Base-by-base conservation (phyloP, 2,329 filamentous ascomycete species). In the Cercospora janseana region DNA sequence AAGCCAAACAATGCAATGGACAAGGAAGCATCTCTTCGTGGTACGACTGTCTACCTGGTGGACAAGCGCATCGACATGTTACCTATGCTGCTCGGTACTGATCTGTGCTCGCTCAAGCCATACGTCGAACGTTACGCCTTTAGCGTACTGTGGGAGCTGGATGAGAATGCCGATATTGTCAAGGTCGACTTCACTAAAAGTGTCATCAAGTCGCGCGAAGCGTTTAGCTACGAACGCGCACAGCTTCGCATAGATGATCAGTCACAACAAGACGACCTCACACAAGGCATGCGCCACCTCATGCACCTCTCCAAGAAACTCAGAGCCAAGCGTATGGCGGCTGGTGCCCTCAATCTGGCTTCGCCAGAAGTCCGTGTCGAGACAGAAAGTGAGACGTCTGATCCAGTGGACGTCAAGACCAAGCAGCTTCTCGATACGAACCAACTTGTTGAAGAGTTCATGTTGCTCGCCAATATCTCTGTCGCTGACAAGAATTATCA, bases 51-150 rank as follows among this genome's bases (percentile, higher is more conserved):
- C 21, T 98, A 98, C 68, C 77, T 98, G 12, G 93, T 98, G 3
- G 93, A 98, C 71, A 98, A 98, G 77, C 90, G 93, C 63, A 98
- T 98, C 63, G 94, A 98, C 75, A 98, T 98, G 94, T 79, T 98
- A 69, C 94, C 94, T 1, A 91, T 90, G 79, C 83, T 98, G 24
- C 83, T 98, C 9, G 93, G 93, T 51, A 98, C 93, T 0, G 91
- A 98, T 64, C 77, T 98, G 1, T 98, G 93, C 73, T 98, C 93
- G 0, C 76, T 98, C 15, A 97, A 97, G 70, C 93, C 93, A 0
- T 93, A 96, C 63, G 90, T 98, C n/a, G 93, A 98, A 73, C 87
- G 75, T 12, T 78, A 73, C 49, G 74, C 75, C 4, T 77, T 78
- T 64, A 75, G 73, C 12, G 74, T 76, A 0, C 60, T 78, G 4